phyloP scores from a whole-genome alignment of 2,329 filamentous ascomycete genomes.

The Hortaea werneckii region DNA sequence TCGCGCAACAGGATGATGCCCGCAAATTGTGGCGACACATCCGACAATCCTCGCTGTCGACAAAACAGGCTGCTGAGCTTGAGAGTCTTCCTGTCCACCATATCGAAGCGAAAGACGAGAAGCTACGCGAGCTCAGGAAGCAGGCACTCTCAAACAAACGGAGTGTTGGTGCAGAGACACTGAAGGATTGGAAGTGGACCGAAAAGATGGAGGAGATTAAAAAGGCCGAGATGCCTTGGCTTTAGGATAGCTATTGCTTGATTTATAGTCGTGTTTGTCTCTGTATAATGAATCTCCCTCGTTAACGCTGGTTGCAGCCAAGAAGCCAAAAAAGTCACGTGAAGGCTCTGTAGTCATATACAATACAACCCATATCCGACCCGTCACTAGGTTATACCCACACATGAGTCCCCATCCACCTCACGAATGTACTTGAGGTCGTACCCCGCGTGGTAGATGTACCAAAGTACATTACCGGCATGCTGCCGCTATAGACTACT shows the following conservation, averaged over 20 bases:
- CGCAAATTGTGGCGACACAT: conserved; percentile 30
- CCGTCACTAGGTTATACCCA: too few species aligned
- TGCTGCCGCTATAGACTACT: too few species aligned
- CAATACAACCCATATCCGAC: too few species aligned
- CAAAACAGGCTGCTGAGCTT: conserved; percentile 15
- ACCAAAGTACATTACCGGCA: too few species aligned
- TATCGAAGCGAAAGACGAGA: conserved; percentile 17
- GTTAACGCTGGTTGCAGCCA: too few species aligned
- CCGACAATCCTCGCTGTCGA: conserved; percentile 21
- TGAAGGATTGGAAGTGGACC: conserved; percentile 27
- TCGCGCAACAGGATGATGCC: conserved; percentile 19
- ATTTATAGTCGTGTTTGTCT: too few species aligned
- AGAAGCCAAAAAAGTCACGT: too few species aligned
- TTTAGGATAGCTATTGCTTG: neutral
- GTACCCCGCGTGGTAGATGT: too few species aligned
- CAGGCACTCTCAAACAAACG: conserved; percentile 30
- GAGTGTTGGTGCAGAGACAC: conserved; percentile 31
- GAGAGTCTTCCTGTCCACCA: conserved; percentile 13
- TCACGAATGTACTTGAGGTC: too few species aligned
- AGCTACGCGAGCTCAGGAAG: conserved; percentile 19
- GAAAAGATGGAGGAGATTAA: conserved; percentile 5
- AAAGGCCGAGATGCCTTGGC: neutral
- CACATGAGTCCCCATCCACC: too few species aligned
- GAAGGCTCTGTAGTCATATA: too few species aligned
- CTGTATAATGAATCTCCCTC: too few species aligned